A percentile compares a stretch with the other conserved stretches of the same genome.
Evolutionary conservation across 495 filamentous ascomycete genomes (phyloP).

Genomic region (Annulohypoxylon maeteangense): DNA sequence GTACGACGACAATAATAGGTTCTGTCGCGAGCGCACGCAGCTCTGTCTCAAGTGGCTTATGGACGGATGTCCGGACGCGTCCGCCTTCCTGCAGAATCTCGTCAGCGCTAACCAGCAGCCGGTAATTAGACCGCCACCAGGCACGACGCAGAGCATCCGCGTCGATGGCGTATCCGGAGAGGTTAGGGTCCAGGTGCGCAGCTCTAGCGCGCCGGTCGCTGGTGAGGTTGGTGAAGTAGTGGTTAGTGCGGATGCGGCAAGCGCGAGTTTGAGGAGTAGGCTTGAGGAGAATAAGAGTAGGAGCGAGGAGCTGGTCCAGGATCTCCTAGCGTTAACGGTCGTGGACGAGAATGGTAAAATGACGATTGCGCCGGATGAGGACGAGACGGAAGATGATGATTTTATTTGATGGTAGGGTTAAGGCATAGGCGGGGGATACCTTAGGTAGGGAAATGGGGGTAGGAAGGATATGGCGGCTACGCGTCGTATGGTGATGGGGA

Average conservation of each 20-base stretch:
- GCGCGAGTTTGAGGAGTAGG: constrained; percentile 28
- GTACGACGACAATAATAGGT: constrained; percentile 88
- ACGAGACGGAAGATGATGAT: constrained; percentile 60
- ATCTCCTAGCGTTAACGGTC: constrained; percentile 53
- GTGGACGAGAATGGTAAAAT: constrained; percentile 50
- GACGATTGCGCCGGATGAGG: constrained; percentile 45
- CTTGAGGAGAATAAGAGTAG: constrained; percentile 49
- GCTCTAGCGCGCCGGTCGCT: constrained; percentile 41
- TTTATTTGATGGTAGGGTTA: constrained; percentile 47
- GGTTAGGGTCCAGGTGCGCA: constrained; percentile 56
- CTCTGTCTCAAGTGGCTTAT: constrained; percentile 90
- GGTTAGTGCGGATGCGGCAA: neutral
- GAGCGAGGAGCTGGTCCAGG: constrained; percentile 54
- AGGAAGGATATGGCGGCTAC: neutral
- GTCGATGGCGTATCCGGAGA: constrained; percentile 59
- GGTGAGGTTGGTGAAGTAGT: constrained; percentile 29
- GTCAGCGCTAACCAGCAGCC: constrained; percentile 43
- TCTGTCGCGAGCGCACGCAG: constrained; percentile 89
- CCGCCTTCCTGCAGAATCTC: constrained; percentile 76
- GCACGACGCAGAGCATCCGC: constrained; percentile 43
- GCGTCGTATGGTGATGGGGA: neutral
- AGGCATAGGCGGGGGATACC: neutral
- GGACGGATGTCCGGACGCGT: constrained; percentile 84
- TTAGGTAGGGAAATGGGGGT: neutral
- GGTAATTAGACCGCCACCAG: constrained; percentile 14